These are phyloP conservation scores for Fragaria nilgerrensis DNA, from an alignment of 306 rosid species.

Conservation along the genomic window DNA sequence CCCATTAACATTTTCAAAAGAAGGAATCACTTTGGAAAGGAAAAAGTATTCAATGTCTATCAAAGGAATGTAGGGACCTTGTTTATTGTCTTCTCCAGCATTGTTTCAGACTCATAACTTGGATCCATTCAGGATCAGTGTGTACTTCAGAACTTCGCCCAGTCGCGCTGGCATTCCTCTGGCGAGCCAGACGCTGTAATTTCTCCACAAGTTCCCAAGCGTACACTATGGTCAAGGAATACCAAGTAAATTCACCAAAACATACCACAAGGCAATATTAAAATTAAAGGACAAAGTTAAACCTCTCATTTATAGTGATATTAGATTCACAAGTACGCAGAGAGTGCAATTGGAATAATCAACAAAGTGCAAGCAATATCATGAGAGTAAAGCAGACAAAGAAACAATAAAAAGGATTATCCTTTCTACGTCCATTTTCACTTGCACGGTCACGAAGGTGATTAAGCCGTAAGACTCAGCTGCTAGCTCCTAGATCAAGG, in stretches of 20 bases:
- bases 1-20: constrained; percentile 32
- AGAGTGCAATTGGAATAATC: not conserved
- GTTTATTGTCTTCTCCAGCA: constrained; percentile 46
- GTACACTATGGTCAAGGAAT: constrained; percentile 79
- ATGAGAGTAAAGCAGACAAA: not conserved
- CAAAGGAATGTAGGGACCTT: constrained; percentile 51
- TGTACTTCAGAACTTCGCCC: constrained; percentile 56
- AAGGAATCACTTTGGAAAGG: constrained; percentile 17
- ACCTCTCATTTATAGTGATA: not conserved
- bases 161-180: constrained; percentile 72
- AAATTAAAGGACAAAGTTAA: not conserved
- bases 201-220: constrained; percentile 67
- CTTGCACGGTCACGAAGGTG: constrained; percentile 85
- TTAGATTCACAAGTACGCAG: not conserved
- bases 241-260: constrained; percentile 16
- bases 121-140: constrained; percentile 79
- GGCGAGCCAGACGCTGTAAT: constrained; percentile 66
- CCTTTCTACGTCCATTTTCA: constrained; percentile 80
- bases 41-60: constrained; percentile 10
- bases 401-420: constrained; percentile 79
- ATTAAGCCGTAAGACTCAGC: constrained; percentile 60
- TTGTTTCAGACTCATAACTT: constrained; percentile 57
- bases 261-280: constrained; percentile 13
- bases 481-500: constrained; percentile 57
- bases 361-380: constrained; percentile 5